Evolutionary conservation across 2,329 filamentous ascomycete genomes (phyloP).

Genomic region (Colletotrichum agaves): DNA sequence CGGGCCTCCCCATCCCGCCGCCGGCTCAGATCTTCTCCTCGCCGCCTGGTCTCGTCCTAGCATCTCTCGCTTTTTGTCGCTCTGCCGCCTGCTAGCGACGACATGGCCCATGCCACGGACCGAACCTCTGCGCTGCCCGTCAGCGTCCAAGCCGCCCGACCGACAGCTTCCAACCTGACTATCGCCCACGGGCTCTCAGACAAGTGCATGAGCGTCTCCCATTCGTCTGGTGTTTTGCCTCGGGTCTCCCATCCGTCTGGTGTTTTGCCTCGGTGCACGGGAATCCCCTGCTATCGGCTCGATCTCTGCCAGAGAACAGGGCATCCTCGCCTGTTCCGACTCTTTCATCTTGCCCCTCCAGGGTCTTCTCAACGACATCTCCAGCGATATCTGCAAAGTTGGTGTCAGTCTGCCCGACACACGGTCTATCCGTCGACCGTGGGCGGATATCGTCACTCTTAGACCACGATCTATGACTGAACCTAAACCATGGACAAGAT

Average conservation of each 20-base stretch:
- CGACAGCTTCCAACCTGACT: conserved; percentile 18
- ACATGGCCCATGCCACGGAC: background rate
- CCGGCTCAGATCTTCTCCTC: background rate
- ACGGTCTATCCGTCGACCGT: conserved; percentile 4
- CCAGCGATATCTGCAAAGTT: background rate
- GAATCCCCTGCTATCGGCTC: conserved; percentile 12
- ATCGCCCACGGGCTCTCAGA: conserved; percentile 25
- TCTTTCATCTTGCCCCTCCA: conserved; percentile 5
- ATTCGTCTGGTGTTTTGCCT: conserved; percentile 30
- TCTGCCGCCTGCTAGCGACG: conserved; percentile 3
- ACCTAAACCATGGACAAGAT: conserved; percentile 2
- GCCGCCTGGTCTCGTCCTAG: background rate
- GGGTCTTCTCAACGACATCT: conserved; percentile 8
- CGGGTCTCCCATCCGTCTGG: conserved; percentile 21
- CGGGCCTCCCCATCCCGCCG: conserved; percentile 21
- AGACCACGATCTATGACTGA: background rate
- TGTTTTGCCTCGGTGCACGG: conserved; percentile 25
- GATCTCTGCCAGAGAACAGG: background rate
- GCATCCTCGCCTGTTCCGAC: conserved; percentile 11
- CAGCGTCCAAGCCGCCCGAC: conserved; percentile 22
- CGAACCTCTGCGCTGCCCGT: conserved; percentile 11
- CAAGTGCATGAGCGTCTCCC: conserved; percentile 29
- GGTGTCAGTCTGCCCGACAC: conserved; percentile 25
- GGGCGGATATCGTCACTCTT: background rate
- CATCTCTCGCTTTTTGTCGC: background rate